phyloP scores from a whole-genome alignment of 352 stramenopile species.

The Pythium apleroticum region DNA sequence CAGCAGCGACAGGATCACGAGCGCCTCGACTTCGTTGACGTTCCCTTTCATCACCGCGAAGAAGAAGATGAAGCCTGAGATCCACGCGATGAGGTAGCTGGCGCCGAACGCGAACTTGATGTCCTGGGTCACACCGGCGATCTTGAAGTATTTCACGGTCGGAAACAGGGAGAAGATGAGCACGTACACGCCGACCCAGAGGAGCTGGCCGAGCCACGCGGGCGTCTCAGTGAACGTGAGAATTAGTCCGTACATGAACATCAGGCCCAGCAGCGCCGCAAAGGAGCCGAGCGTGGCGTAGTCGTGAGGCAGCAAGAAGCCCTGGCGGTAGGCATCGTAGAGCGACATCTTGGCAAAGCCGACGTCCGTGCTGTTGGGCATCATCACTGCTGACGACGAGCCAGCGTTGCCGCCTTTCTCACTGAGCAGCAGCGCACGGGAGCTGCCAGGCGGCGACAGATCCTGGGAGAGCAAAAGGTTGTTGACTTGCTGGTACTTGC shows the following conservation, averaged over 20 bases:
- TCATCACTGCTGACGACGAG: conserved; percentile 6
- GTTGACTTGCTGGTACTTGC: conserved; percentile 55
- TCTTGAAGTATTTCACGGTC: conserved; percentile 81
- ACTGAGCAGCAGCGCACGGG: conserved; percentile 16
- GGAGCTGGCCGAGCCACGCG: conserved; percentile 64
- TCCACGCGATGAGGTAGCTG: conserved; percentile 66
- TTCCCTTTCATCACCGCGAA: conserved; percentile 50
- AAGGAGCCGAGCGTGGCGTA: conserved; percentile 75
- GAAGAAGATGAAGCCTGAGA: conserved; percentile 73
- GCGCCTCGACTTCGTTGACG: conserved; percentile 72
- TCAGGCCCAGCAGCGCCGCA: conserved; percentile 40
- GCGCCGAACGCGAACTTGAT: conserved; percentile 51
- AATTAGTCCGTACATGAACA: conserved; percentile 71
- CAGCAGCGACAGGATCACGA: conserved; percentile 71
- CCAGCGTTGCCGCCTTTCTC: background rate
- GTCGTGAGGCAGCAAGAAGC: conserved; percentile 71
- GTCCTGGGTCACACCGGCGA: conserved; percentile 51
- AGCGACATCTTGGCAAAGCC: conserved; percentile 75
- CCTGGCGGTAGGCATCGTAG: conserved; percentile 68
- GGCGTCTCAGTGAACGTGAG: conserved; percentile 66
- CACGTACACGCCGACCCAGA: conserved; percentile 67
- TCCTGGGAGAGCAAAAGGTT: conserved; percentile 1
- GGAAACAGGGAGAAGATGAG: conserved; percentile 69
- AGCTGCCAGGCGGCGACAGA: conserved; percentile 23
- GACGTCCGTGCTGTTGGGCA: conserved; percentile 30